Percentiles rank a stretch among this genome's conserved stretches.
These are phyloP conservation scores for Nicotiana noctiflora DNA, from an alignment of 257 asterid species.

Conservation along the genomic window DNA sequence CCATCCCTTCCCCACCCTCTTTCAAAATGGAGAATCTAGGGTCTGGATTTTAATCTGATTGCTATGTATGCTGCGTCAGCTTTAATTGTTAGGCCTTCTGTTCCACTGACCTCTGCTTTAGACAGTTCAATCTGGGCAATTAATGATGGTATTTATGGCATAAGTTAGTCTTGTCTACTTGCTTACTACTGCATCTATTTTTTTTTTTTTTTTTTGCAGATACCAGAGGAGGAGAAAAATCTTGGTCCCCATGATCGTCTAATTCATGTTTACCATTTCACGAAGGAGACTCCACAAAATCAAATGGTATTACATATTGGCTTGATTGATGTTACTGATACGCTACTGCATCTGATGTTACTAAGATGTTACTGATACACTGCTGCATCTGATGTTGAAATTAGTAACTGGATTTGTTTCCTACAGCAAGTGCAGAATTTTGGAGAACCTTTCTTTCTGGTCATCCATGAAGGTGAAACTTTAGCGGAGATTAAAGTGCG, in stretches of 20 bases:
- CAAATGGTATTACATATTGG: conserved; percentile 51
- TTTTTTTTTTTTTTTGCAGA: conserved; percentile 28
- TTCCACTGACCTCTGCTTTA: background rate
- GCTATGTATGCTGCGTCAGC: background rate
- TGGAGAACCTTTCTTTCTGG: conserved; percentile 93
- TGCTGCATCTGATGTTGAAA: conserved; percentile 3
- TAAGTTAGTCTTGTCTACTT: background rate
- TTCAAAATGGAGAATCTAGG: background rate
- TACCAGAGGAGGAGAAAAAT: conserved; percentile 91
- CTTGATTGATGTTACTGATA: conserved; percentile 9
- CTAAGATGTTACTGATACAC: background rate
- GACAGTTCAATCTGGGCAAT: background rate
- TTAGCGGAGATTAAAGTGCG: conserved; percentile 73
- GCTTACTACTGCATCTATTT: conserved; percentile 2
- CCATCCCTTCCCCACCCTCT: background rate
- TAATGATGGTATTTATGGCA: background rate
- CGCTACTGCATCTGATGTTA: background rate
- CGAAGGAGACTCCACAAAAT: conserved; percentile 69
- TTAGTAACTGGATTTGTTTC: background rate
- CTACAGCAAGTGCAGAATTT: conserved; percentile 88
- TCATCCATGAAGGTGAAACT: conserved; percentile 86
- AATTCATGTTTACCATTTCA: conserved; percentile 86
- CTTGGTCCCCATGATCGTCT: conserved; percentile 70
- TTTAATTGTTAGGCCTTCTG: background rate
- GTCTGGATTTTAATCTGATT: background rate